phyloP scores from a whole-genome alignment of 2,329 filamentous ascomycete genomes.

The Diplodia seriata region DNA sequence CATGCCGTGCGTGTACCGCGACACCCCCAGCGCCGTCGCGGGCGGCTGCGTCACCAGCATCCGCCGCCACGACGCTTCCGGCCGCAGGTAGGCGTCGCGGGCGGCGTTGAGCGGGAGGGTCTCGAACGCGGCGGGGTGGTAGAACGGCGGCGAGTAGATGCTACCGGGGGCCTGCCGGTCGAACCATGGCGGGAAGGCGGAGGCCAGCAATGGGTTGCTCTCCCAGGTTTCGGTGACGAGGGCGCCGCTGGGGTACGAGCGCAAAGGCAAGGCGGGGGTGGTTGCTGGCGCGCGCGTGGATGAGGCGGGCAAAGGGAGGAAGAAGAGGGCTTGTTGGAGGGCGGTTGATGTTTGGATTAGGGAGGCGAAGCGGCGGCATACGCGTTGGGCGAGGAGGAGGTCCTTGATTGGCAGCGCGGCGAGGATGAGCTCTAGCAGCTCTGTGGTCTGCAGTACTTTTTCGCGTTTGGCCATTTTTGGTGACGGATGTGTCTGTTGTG shows the following conservation, averaged over 20 bases:
- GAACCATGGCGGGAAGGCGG: not conserved
- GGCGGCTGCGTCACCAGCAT: not conserved
- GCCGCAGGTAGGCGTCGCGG: not conserved
- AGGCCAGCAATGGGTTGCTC: not conserved
- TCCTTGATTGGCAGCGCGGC: not conserved
- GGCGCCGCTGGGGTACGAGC: not conserved
- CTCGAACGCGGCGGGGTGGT: too few species aligned
- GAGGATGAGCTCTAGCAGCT: not conserved
- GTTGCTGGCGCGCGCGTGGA: not conserved
- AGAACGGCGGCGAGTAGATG: too few species aligned
- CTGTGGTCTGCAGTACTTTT: not conserved
- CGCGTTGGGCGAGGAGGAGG: not conserved
- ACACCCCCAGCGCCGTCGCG: too few species aligned
- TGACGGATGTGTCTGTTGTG: too few species aligned
- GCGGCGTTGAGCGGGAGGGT: too few species aligned
- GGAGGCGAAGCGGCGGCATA: not conserved
- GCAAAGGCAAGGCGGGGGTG: not conserved
- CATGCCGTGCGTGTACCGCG: too few species aligned
- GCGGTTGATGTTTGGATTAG: not conserved
- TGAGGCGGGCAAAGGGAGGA: not conserved
- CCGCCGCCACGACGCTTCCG: not conserved
- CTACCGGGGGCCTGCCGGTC: not conserved
- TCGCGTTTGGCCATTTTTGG: not conserved
- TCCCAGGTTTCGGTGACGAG: not conserved
- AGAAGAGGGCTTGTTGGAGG: slow-evolving; percentile 4